Evolutionary conservation across 352 stramenopile species (phyloP).

Genomic region (Thraustochytrium sp.): DNA sequence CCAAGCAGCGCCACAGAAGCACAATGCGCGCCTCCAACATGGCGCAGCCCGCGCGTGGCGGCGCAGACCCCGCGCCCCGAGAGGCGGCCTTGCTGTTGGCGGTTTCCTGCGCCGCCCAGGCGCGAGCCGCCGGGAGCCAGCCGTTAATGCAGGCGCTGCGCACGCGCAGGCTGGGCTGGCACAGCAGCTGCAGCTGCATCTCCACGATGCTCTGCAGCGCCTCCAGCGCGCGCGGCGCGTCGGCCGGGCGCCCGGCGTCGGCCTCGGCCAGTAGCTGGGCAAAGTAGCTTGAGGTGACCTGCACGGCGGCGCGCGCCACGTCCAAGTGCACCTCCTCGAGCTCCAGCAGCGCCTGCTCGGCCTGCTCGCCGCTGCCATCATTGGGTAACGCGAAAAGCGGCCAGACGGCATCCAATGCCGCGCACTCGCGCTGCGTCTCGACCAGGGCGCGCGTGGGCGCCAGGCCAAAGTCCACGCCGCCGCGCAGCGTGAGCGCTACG

Average conservation of each 20-base stretch:
- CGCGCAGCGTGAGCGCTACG: neutral
- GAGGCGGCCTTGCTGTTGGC: too few relatives aligned
- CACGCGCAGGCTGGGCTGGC: neutral
- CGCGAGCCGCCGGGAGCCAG: neutral
- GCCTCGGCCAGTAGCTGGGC: neutral
- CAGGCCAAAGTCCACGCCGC: neutral
- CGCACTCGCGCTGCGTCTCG: neutral
- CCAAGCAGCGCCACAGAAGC: neutral
- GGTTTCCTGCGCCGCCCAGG: neutral
- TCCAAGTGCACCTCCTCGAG: neutral
- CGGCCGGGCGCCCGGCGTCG: neutral
- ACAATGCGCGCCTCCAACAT: neutral
- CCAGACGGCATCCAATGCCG: neutral
- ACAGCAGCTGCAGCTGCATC: neutral
- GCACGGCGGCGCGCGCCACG: neutral
- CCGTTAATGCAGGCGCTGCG: neutral
- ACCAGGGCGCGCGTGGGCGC: neutral
- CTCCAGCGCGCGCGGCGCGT: neutral
- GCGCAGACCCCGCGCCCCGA: neutral
- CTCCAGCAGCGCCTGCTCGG: neutral
- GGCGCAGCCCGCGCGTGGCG: neutral
- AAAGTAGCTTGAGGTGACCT: neutral
- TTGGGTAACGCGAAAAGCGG: neutral
- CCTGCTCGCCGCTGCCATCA: neutral
- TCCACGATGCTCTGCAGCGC: neutral